phyloP scores from a whole-genome alignment of 2,329 filamentous ascomycete genomes.

The Aspergillus sp. region DNA sequence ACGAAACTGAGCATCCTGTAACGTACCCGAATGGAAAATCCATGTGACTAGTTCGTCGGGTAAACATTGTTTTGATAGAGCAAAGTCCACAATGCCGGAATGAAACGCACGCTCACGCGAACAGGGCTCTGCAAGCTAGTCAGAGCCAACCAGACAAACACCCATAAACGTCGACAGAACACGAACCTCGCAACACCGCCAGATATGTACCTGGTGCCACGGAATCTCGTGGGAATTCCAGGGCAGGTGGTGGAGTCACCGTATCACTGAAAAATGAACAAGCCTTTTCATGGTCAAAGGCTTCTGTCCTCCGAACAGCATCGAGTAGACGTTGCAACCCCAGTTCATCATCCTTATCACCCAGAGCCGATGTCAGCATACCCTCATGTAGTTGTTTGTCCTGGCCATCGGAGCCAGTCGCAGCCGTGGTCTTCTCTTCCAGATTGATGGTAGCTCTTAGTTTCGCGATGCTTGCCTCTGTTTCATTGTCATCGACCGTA shows the following conservation, averaged over 20 bases:
- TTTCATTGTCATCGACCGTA: conserved; percentile 53
- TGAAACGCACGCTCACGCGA: conserved; percentile 54
- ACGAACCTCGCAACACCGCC: conserved; percentile 27
- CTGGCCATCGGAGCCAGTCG: conserved; percentile 1
- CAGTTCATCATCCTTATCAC: conserved; percentile 38
- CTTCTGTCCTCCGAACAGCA: conserved; percentile 57
- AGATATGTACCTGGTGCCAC: conserved; percentile 26
- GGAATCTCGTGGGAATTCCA: conserved; percentile 29
- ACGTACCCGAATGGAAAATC: conserved; percentile 43
- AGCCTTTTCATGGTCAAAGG: conserved; percentile 44
- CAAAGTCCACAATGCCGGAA: conserved; percentile 55
- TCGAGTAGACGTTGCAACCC: conserved; percentile 45
- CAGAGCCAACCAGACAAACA: conserved; percentile 6
- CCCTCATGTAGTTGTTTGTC: conserved; percentile 27
- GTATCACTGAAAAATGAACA: conserved; percentile 52
- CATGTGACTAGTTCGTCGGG: conserved; percentile 62
- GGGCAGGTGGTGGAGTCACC: conserved; percentile 13
- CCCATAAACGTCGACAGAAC: not conserved
- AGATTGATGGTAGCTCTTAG: conserved; percentile 25
- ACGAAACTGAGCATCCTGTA: conserved; percentile 3
- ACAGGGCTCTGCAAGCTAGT: conserved; percentile 34
- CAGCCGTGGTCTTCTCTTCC: not conserved
- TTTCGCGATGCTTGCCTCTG: conserved; percentile 46
- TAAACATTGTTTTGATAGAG: conserved; percentile 43
- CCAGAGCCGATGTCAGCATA: conserved; percentile 38